Percentiles rank a stretch among this genome's conserved stretches.
Conservation (phyloP, 805 yeast species). For the Blastobotrys attinorum region DNA sequence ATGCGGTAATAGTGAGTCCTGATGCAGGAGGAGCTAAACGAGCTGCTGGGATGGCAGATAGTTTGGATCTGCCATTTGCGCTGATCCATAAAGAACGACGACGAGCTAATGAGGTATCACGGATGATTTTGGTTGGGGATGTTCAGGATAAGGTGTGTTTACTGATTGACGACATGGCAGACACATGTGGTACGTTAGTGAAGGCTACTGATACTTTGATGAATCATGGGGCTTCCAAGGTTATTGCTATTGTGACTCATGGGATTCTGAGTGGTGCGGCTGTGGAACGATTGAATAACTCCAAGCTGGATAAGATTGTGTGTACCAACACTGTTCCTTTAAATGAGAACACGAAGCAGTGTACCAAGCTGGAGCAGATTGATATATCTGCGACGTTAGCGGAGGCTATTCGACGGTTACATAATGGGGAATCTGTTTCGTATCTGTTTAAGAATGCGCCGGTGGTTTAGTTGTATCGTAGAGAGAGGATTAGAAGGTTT, state of each 20-base stretch:
- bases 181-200: constrained; percentile 93
- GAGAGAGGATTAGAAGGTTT: no score
- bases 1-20: constrained; percentile 83
- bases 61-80: constrained; percentile 86
- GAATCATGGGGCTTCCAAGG: constrained; percentile 73
- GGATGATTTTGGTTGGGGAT: constrained; percentile 95
- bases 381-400: constrained; percentile 85
- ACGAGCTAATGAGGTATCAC: constrained; percentile 86
- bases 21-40: constrained; percentile 99
- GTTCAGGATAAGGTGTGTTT: constrained; percentile 77
- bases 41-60: constrained; percentile 90
- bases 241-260: constrained; percentile 91
- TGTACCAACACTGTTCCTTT: constrained; percentile 94
- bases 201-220: constrained; percentile 87
- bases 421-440: constrained; percentile 92
- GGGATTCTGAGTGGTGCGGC: constrained; percentile 90
- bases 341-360: constrained; percentile 46
- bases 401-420: constrained; percentile 88
- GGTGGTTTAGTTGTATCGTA: constrained; percentile 10
- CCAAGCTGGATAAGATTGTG: constrained; percentile 63
- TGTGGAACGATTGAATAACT: constrained; percentile 56
- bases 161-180: constrained; percentile 96
- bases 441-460: constrained; percentile 73
- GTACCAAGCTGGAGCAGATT: constrained; percentile 67
- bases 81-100: constrained; percentile 94